Conservation (phyloP, 2,329 filamentous ascomycete species). For the Cladosporium halotolerans region DNA sequence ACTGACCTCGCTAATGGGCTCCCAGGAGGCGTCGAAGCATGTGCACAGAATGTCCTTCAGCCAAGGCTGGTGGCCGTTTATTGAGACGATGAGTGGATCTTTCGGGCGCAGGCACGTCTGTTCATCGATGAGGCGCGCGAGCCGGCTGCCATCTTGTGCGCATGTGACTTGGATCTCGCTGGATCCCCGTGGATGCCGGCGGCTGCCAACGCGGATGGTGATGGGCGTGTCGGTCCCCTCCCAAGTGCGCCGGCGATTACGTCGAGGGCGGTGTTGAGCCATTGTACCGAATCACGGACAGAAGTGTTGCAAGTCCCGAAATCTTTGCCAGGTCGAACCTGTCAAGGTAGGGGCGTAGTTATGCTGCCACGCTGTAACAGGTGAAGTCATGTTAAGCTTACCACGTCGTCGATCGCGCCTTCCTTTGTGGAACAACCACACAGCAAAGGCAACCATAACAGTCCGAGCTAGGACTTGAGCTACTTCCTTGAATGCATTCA, state of each 20-base stretch:
- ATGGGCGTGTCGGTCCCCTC: slow-evolving; percentile 15
- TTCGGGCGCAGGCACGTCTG: slow-evolving; percentile 25
- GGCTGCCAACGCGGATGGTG: slow-evolving; percentile 27
- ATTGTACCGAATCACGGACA: neutral
- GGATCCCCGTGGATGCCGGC: slow-evolving; percentile 23
- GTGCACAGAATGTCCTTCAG: slow-evolving; percentile 28
- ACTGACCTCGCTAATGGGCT: slow-evolving; percentile 29
- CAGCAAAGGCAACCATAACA: too few species aligned
- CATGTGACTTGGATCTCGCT: slow-evolving; percentile 24
- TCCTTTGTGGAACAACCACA: neutral
- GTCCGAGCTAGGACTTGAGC: too few species aligned
- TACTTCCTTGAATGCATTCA: neutral
- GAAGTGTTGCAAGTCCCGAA: neutral
- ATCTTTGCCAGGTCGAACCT: neutral
- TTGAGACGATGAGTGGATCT: slow-evolving; percentile 30
- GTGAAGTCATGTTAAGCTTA: slow-evolving; percentile 7
- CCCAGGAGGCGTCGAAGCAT: slow-evolving; percentile 30
- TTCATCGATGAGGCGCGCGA: slow-evolving; percentile 28
- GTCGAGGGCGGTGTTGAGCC: neutral
- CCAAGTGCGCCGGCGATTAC: neutral
- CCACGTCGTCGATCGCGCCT: neutral
- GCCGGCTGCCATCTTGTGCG: slow-evolving; percentile 24
- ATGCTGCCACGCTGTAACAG: neutral
- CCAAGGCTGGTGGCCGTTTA: slow-evolving; percentile 32
- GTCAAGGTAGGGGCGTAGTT: neutral